Conservation (phyloP, 257 asterid species). For the Osmanthus fragrans region DNA sequence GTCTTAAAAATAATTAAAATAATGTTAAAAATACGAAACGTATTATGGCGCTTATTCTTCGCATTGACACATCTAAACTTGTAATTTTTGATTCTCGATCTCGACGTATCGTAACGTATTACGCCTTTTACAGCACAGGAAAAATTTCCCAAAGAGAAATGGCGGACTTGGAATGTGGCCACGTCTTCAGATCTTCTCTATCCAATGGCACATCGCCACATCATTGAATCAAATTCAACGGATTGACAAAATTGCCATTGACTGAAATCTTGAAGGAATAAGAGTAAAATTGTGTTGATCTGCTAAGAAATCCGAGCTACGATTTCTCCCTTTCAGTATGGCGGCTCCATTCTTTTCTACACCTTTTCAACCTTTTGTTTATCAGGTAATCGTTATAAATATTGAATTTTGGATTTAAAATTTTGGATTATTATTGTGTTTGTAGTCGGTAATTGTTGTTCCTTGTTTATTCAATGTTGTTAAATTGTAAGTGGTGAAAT, state of each 20-base stretch:
- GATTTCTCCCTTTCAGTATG: conserved; percentile 42
- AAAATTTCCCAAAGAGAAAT: too few species aligned
- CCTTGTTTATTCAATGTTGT: background rate
- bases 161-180: background rate
- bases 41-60: too few species aligned
- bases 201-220: conserved; percentile 31
- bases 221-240: background rate
- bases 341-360: conserved; percentile 98
- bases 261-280: background rate
- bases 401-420: conserved; percentile 30
- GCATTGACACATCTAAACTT: too few species aligned
- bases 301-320: conserved; percentile 36
- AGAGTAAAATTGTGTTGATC: too few species aligned
- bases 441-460: background rate
- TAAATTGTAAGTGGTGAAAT: conserved; percentile 1
- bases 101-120: too few species aligned
- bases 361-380: conserved; percentile 94
- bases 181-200: conserved; percentile 23
- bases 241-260: background rate
- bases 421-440: background rate
- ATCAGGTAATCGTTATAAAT: conserved; percentile 60
- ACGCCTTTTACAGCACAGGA: too few species aligned
- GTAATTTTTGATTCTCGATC: too few species aligned
- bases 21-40: too few species aligned
- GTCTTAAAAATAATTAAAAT: too few species aligned